These are phyloP conservation scores for Aspergillus nomiae DNA, from an alignment of 2,329 filamentous ascomycete species.

Conservation along the genomic window DNA sequence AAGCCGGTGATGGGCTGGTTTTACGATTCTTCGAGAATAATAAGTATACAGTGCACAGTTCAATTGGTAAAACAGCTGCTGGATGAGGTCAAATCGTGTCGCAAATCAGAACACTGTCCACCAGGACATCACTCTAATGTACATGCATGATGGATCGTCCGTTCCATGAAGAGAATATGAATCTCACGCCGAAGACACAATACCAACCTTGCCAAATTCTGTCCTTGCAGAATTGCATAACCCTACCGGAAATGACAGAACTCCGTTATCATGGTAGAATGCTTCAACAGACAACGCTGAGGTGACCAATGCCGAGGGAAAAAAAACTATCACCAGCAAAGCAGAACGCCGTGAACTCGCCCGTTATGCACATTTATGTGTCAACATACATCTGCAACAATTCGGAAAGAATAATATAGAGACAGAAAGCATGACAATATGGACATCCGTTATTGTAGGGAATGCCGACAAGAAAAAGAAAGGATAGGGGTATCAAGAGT, in stretches of 20 bases:
- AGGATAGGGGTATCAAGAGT: slow-evolving; percentile 21
- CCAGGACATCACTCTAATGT: slow-evolving; percentile 1
- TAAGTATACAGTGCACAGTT: not conserved
- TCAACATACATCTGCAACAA: slow-evolving; percentile 7
- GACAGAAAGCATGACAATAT: slow-evolving; percentile 7
- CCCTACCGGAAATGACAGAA: slow-evolving; percentile 9
- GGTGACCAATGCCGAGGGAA: slow-evolving; percentile 9
- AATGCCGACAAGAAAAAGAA: slow-evolving; percentile 6
- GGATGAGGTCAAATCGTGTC: not conserved
- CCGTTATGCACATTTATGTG: slow-evolving; percentile 5
- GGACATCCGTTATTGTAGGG: slow-evolving; percentile 8
- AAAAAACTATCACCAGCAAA: slow-evolving; percentile 2
- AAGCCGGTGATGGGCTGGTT: not conserved
- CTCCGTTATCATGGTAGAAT: slow-evolving; percentile 10
- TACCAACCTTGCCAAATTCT: not conserved
- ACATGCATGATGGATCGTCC: not conserved
- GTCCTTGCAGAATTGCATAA: not conserved
- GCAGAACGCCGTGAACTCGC: slow-evolving; percentile 12
- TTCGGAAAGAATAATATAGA: slow-evolving; percentile 4
- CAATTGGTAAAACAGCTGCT: not conserved
- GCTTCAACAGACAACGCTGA: slow-evolving; percentile 12
- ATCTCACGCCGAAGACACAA: slow-evolving; percentile 1
- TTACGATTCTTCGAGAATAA: not conserved
- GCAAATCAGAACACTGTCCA: not conserved
- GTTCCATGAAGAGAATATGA: not conserved